These are phyloP conservation scores for Platismatia glauca DNA, from an alignment of 495 filamentous ascomycete species.

Conservation along the genomic window DNA sequence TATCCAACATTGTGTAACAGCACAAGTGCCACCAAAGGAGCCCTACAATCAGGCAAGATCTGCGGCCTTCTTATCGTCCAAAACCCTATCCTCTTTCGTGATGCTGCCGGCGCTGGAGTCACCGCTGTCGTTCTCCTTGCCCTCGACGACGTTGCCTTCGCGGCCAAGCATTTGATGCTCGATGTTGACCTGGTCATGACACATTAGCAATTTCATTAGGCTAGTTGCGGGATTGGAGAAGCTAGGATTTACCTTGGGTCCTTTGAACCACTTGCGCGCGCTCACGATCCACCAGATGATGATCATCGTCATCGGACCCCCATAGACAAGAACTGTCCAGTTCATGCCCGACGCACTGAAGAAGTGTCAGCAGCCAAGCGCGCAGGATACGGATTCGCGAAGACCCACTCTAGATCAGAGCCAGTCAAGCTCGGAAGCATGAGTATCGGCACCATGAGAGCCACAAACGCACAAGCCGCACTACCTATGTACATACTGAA, in stretches of 20 bases:
- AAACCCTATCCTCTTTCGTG: conserved; percentile 3
- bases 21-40: neutral
- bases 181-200: conserved; percentile 21
- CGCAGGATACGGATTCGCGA: neutral
- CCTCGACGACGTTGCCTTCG: conserved; percentile 17
- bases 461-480: conserved; percentile 51
- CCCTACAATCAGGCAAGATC: conserved; percentile 9
- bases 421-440: conserved; percentile 58
- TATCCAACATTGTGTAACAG: neutral
- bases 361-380: conserved; percentile 9
- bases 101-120: conserved; percentile 20
- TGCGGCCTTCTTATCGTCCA: conserved; percentile 10
- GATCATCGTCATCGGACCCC: conserved; percentile 54
- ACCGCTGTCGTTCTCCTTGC: conserved; percentile 12
- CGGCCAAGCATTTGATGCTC: conserved; percentile 24
- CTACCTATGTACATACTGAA: conserved; percentile 54
- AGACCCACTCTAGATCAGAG: conserved; percentile 43
- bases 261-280: conserved; percentile 68
- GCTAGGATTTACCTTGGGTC: conserved; percentile 45
- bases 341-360: conserved; percentile 46
- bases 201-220: neutral
- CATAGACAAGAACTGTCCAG: conserved; percentile 70
- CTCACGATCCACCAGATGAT: conserved; percentile 62
- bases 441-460: conserved; percentile 66
- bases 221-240: neutral